These are phyloP conservation scores for Coprinopsis marcescibilis DNA, from an alignment of 768 basidiomycete species.

Conservation along the genomic window DNA sequence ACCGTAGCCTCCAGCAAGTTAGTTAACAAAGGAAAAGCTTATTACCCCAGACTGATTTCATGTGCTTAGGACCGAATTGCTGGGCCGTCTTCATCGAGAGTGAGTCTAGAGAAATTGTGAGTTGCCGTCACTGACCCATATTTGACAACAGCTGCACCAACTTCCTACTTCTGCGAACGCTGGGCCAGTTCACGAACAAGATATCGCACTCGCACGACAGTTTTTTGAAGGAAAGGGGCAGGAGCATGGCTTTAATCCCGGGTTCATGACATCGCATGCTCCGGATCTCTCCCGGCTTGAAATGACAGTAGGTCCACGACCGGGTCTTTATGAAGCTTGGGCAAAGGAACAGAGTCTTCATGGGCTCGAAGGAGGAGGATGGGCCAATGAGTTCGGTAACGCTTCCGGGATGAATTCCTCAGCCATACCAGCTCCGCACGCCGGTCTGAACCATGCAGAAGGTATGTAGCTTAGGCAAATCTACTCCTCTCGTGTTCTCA, in stretches of 20 bases:
- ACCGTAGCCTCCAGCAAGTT: slow-evolving; percentile 85
- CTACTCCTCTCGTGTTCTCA: neutral
- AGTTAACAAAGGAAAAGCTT: slow-evolving; percentile 15
- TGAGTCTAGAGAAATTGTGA: slow-evolving; percentile 24
- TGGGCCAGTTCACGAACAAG: slow-evolving; percentile 51
- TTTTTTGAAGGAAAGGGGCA: slow-evolving; percentile 59
- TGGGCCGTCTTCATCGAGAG: slow-evolving; percentile 68
- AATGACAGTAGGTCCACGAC: slow-evolving; percentile 22
- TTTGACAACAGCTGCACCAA: slow-evolving; percentile 58
- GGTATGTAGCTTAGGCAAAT: slow-evolving; percentile 25
- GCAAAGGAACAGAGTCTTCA: slow-evolving; percentile 39
- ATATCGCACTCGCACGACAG: slow-evolving; percentile 69
- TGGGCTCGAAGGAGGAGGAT: slow-evolving; percentile 36
- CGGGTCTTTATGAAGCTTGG: slow-evolving; percentile 50
- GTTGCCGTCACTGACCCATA: neutral
- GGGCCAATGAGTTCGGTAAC: slow-evolving; percentile 53
- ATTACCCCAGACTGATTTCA: slow-evolving; percentile 4
- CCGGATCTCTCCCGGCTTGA: slow-evolving; percentile 28
- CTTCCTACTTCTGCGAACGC: slow-evolving; percentile 54
- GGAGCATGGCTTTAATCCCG: slow-evolving; percentile 25
- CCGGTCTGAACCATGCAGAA: slow-evolving; percentile 19
- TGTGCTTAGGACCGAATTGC: slow-evolving; percentile 62
- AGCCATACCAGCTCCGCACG: slow-evolving; percentile 4
- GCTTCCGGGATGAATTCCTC: slow-evolving; percentile 22
- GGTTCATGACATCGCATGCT: slow-evolving; percentile 28